These are phyloP conservation scores for Cyclocybe cylindracea DNA, from an alignment of 768 basidiomycete genomes.

Conservation along the genomic window DNA sequence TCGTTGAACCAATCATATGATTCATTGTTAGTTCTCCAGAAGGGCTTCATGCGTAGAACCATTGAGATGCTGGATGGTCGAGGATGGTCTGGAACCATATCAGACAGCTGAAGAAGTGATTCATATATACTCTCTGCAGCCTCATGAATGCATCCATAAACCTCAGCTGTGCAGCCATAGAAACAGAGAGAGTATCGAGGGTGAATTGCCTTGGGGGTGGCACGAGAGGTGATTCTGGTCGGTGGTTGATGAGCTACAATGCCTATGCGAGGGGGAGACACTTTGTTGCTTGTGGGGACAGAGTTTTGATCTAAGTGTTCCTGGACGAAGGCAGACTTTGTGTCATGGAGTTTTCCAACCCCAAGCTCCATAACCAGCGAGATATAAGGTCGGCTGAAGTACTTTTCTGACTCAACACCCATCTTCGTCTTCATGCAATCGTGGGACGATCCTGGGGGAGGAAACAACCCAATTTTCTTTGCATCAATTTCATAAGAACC, in stretches of 20 bases:
- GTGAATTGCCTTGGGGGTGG: background rate
- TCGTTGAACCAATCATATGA: too few relatives aligned
- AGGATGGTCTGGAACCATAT: too few relatives aligned
- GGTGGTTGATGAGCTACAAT: background rate
- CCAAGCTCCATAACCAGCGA: conserved; percentile 14
- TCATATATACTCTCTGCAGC: background rate
- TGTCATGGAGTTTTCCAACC: background rate
- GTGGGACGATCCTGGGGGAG: background rate
- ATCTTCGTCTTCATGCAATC: background rate
- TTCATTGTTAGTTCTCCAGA: too few relatives aligned
- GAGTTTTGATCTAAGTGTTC: background rate
- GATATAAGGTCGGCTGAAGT: conserved; percentile 9
- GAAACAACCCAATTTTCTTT: conserved; percentile 5
- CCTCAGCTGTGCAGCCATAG: conserved; percentile 7
- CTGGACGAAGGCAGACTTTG: background rate
- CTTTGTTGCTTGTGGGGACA: background rate
- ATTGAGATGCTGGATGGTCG: too few relatives aligned
- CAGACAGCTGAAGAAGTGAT: too few relatives aligned
- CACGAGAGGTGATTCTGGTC: background rate
- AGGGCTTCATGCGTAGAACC: too few relatives aligned
- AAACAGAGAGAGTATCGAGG: conserved; percentile 7
- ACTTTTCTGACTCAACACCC: background rate
- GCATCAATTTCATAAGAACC: background rate
- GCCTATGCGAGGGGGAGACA: background rate
- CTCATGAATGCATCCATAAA: conserved; percentile 3